Percentiles rank a stretch among this genome's conserved stretches.
These are phyloP conservation scores for Aspergillus amoenus DNA, from an alignment of 2,329 filamentous ascomycete species.

Conservation along the genomic window DNA sequence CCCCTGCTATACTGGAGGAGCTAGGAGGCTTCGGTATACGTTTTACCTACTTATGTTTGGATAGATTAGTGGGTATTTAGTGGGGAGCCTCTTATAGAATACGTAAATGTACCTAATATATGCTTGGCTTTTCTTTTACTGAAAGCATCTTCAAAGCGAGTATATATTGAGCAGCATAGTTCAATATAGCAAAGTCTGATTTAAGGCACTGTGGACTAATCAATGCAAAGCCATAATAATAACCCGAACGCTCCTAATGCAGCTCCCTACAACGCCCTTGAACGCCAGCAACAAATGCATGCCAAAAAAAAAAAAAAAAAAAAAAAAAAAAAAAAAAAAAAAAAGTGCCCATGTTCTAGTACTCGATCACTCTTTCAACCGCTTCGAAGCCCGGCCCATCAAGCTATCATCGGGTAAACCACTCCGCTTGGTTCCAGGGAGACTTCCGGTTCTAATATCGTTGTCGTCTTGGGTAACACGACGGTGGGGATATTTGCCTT, in stretches of 20 bases:
- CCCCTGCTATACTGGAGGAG: too few relatives aligned
- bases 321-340: background rate
- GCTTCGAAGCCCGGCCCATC: slow-evolving; percentile 55
- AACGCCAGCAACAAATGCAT: background rate
- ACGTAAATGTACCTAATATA: too few relatives aligned
- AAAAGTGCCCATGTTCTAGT: background rate
- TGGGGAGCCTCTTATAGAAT: too few relatives aligned
- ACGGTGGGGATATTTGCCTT: slow-evolving; percentile 83
- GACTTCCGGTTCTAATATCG: slow-evolving; percentile 84
- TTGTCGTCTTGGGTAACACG: slow-evolving; percentile 94
- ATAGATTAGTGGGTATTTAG: too few relatives aligned
- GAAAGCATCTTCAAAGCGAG: too few relatives aligned
- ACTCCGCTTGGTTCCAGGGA: slow-evolving; percentile 88
- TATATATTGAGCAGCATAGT: background rate
- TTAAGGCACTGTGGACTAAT: background rate
- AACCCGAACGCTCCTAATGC: background rate
- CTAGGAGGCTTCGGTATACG: too few relatives aligned
- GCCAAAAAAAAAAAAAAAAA: background rate
- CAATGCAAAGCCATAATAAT: background rate
- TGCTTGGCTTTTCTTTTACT: too few relatives aligned
- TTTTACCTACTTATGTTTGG: too few relatives aligned
- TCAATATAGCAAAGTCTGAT: background rate
- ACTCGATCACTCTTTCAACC: slow-evolving; percentile 49
- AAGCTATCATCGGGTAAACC: slow-evolving; percentile 79
- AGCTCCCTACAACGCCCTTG: background rate